These are phyloP conservation scores for Kwoniella botswanensis DNA, from an alignment of 768 basidiomycete species.

Conservation along the genomic window DNA sequence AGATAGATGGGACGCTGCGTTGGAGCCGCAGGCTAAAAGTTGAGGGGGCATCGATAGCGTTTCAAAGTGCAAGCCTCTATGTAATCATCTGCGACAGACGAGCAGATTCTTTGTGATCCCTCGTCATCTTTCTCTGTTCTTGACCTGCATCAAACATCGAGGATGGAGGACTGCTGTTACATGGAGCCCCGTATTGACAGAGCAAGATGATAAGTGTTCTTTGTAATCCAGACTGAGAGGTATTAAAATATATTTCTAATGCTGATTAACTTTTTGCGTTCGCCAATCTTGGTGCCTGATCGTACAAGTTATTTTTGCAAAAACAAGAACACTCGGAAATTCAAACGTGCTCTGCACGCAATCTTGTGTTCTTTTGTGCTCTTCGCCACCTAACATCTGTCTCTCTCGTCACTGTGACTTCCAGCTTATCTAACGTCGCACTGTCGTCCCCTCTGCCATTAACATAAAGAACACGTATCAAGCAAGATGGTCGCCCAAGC, in stretches of 20 bases:
- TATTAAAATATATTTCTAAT: background rate
- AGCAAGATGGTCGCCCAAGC: conserved; percentile 49
- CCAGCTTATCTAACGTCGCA: background rate
- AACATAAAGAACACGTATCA: background rate
- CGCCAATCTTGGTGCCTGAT: background rate
- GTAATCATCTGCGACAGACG: too few species aligned
- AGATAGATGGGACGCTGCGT: conserved; percentile 49
- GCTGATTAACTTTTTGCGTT: background rate
- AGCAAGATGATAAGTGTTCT: background rate
- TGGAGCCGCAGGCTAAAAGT: conserved; percentile 49
- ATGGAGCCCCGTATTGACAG: background rate
- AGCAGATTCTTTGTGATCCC: too few species aligned
- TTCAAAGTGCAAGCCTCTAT: too few species aligned
- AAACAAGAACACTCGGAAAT: background rate
- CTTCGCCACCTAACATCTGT: background rate
- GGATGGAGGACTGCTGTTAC: background rate
- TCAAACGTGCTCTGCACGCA: conserved; percentile 5
- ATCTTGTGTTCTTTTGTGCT: background rate
- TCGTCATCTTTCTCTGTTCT: too few species aligned
- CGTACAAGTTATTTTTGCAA: background rate
- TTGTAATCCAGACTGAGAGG: background rate
- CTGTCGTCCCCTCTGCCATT: background rate
- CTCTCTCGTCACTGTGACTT: background rate
- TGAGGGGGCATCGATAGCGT: conserved; percentile 13
- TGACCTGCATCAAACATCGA: too few species aligned